Percentiles rank a stretch among this genome's conserved stretches.
phyloP scores from a whole-genome alignment of 1,284 basidiomycete species.

The Rhodotorula sp. region DNA sequence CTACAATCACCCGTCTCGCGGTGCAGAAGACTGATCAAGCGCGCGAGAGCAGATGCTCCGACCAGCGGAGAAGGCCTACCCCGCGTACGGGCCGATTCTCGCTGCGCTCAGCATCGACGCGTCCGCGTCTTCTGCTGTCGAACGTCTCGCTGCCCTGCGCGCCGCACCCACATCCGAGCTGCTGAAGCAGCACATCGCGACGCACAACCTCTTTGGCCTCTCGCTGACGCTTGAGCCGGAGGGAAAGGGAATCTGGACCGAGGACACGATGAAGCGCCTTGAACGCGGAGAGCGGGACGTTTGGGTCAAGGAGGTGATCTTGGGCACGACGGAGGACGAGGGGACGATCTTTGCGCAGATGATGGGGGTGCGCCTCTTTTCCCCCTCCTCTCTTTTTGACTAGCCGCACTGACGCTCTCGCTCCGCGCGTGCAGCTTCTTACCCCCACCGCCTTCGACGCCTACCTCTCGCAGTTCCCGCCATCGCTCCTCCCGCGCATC shows the following conservation, averaged over 20 bases:
- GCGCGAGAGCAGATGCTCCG: conserved; percentile 24
- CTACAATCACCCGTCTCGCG: too few species aligned
- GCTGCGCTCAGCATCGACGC: conserved; percentile 5
- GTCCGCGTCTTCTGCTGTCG: neutral
- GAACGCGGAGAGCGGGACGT: conserved; percentile 26
- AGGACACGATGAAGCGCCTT: conserved; percentile 15
- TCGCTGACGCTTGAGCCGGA: conserved; percentile 31
- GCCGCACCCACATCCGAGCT: conserved; percentile 10
- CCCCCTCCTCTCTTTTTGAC: neutral
- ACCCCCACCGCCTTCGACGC: conserved; percentile 8
- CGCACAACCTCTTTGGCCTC: conserved; percentile 19
- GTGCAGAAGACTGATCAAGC: neutral
- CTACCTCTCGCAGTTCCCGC: conserved; percentile 18
- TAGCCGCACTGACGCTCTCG: neutral
- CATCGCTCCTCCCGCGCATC: neutral
- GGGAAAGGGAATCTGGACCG: conserved; percentile 13
- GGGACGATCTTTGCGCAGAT: conserved; percentile 28
- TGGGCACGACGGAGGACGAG: conserved; percentile 37
- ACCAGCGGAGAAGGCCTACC: conserved; percentile 23
- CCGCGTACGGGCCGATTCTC: conserved; percentile 25
- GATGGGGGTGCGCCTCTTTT: conserved; percentile 2
- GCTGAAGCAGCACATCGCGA: conserved; percentile 18
- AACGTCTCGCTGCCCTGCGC: conserved; percentile 23
- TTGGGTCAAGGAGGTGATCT: conserved; percentile 31
- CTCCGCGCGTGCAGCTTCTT: conserved; percentile 7